Evolutionary conservation across 2,329 filamentous ascomycete species (phyloP).

Genomic region (Aspergillus novoparasiticus): DNA sequence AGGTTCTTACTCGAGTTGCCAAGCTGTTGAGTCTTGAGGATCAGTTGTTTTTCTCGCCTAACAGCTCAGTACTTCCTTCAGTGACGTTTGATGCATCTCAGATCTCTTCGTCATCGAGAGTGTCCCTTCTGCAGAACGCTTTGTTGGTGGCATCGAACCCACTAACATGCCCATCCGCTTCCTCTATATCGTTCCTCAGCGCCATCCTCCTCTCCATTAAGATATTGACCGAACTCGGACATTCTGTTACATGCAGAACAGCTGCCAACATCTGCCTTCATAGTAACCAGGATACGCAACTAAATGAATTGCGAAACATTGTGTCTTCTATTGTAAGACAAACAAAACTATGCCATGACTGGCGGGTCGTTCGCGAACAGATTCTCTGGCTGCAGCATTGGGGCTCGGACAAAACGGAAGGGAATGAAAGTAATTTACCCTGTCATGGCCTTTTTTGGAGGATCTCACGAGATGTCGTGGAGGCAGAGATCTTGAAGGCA

Average conservation of each 20-base stretch:
- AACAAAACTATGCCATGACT: slow-evolving; percentile 50
- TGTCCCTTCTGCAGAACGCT: slow-evolving; percentile 45
- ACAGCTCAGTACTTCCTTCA: slow-evolving; percentile 28
- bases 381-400: slow-evolving; percentile 65
- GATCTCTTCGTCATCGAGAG: slow-evolving; percentile 41
- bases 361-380: slow-evolving; percentile 52
- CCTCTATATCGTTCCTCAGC: slow-evolving; percentile 44
- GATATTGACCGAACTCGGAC: slow-evolving; percentile 43
- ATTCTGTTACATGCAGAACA: slow-evolving; percentile 38
- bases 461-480: slow-evolving; percentile 52
- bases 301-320: slow-evolving; percentile 56
- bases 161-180: slow-evolving; percentile 42
- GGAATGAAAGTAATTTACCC: slow-evolving; percentile 28
- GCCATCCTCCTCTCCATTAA: slow-evolving; percentile 44
- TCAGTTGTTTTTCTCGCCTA: slow-evolving; percentile 35
- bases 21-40: slow-evolving; percentile 54
- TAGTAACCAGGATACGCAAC: slow-evolving; percentile 55
- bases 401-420: slow-evolving; percentile 41
- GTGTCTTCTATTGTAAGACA: slow-evolving; percentile 50
- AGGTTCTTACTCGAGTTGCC: slow-evolving; percentile 54
- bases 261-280: slow-evolving; percentile 56
- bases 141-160: slow-evolving; percentile 43
- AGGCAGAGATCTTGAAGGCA: slow-evolving; percentile 60
- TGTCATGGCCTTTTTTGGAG: slow-evolving; percentile 53
- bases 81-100: slow-evolving; percentile 33